Evolutionary conservation across 805 yeast species (phyloP).

Genomic region (Metschnikowia henanensis): DNA sequence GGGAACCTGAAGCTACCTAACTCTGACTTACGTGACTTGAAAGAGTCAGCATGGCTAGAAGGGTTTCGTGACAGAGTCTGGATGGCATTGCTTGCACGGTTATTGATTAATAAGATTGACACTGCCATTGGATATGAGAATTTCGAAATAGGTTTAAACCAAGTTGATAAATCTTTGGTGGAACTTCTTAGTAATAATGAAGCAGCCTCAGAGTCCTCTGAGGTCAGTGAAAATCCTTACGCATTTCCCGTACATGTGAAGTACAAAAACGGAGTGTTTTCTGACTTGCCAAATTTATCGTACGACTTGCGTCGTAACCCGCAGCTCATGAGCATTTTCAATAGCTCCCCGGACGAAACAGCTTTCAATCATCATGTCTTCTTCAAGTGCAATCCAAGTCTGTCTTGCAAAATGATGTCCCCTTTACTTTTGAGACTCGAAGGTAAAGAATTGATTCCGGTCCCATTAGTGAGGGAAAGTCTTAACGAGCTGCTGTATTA

Average conservation of each 20-base stretch:
- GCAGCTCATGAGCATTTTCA: slow-evolving; percentile 37
- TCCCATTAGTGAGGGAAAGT: slow-evolving; percentile 19
- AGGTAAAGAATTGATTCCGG: not conserved
- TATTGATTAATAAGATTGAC: slow-evolving; percentile 36
- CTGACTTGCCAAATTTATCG: slow-evolving; percentile 28
- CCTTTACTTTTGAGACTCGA: slow-evolving; percentile 28
- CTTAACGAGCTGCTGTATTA: slow-evolving; percentile 16
- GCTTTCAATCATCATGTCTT: slow-evolving; percentile 39
- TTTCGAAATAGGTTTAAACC: slow-evolving; percentile 27
- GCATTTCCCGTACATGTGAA: slow-evolving; percentile 17
- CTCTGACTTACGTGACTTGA: slow-evolving; percentile 23
- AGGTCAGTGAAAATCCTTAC: slow-evolving; percentile 24
- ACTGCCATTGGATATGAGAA: slow-evolving; percentile 33
- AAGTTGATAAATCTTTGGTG: slow-evolving; percentile 28
- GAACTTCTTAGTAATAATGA: slow-evolving; percentile 31
- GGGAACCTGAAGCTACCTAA: slow-evolving; percentile 17
- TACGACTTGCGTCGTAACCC: slow-evolving; percentile 38
- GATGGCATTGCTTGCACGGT: slow-evolving; percentile 30
- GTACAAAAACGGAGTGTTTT: slow-evolving; percentile 28
- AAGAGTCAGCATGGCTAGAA: slow-evolving; percentile 25
- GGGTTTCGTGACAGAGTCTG: slow-evolving; percentile 36
- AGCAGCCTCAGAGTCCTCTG: slow-evolving; percentile 16
- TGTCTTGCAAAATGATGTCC: slow-evolving; percentile 25
- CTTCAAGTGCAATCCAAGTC: slow-evolving; percentile 17
- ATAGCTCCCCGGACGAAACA: slow-evolving; percentile 48